Percentiles rank a stretch among this genome's conserved stretches.
Conservation (phyloP, 2,329 filamentous ascomycete species). For the Ophiostoma angusticollis region DNA sequence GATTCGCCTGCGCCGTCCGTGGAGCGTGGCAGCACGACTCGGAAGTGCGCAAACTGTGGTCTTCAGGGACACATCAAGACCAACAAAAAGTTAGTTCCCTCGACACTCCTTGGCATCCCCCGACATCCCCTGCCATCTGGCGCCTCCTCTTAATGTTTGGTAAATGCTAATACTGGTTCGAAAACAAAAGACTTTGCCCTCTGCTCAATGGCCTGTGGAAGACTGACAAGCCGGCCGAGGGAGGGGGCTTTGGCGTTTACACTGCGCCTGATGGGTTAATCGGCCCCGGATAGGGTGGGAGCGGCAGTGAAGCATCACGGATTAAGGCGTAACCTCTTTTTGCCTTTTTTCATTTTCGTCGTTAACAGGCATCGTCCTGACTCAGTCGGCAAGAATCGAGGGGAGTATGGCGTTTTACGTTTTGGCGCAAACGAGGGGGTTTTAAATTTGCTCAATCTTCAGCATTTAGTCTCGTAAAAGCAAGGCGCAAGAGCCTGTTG, state of each 20-base stretch:
- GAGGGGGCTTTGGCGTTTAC: conserved; percentile 47
- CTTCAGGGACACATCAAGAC: conserved; percentile 97
- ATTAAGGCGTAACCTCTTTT: background rate
- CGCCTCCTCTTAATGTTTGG: conserved; percentile 30
- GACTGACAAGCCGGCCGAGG: conserved; percentile 41
- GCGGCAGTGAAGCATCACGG: background rate
- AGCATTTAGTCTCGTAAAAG: no score
- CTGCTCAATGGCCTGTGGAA: conserved; percentile 76
- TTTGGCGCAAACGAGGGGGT: no score
- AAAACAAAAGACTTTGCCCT: conserved; percentile 52
- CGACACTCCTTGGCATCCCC: no score
- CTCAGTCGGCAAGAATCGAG: no score
- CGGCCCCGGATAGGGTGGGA: conserved; percentile 9
- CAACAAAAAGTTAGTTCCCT: conserved; percentile 62
- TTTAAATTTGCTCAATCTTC: no score
- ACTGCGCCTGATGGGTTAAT: conserved; percentile 9
- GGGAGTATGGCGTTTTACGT: no score
- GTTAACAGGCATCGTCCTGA: no score
- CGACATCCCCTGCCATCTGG: no score
- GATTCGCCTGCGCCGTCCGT: conserved; percentile 36
- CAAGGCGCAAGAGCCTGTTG: no score
- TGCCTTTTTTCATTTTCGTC: background rate
- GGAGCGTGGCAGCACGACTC: conserved; percentile 55
- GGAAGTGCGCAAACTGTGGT: conserved; percentile 96
- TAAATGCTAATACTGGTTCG: conserved; percentile 32